phyloP scores from a whole-genome alignment of 2,329 filamentous ascomycete species.

The Trichoderma atroviride region DNA sequence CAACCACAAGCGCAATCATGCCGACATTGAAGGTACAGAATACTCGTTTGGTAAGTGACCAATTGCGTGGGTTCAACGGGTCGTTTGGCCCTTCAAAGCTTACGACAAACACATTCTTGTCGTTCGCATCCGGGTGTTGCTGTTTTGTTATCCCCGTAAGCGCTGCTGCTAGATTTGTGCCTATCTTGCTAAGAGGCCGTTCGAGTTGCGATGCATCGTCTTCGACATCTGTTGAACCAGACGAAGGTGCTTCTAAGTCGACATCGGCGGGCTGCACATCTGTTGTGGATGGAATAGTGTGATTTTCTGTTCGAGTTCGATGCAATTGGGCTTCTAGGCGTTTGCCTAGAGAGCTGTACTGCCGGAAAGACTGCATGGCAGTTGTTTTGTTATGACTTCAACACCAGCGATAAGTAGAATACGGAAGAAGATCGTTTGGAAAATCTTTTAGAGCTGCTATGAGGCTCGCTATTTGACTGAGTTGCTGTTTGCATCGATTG shows the following conservation, averaged over 20 bases:
- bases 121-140: background rate
- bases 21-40: conserved; percentile 6
- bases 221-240: background rate
- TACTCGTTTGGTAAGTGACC: background rate
- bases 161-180: conserved; percentile 10
- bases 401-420: background rate
- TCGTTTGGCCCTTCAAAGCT: conserved; percentile 11
- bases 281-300: background rate
- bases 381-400: background rate
- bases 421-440: background rate
- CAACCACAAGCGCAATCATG: conserved; percentile 16
- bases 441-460: background rate
- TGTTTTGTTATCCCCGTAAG: conserved; percentile 2
- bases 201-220: background rate
- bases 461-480: background rate
- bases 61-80: background rate
- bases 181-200: background rate
- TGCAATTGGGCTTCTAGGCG: conserved; percentile 11
- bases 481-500: background rate
- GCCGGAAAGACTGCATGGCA: conserved; percentile 6
- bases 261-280: background rate
- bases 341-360: background rate
- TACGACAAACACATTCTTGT: conserved; percentile 3
- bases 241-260: background rate
- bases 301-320: background rate